phyloP scores from a whole-genome alignment of 805 yeast genomes.

The Vanderwaltozyma tropicalis region DNA sequence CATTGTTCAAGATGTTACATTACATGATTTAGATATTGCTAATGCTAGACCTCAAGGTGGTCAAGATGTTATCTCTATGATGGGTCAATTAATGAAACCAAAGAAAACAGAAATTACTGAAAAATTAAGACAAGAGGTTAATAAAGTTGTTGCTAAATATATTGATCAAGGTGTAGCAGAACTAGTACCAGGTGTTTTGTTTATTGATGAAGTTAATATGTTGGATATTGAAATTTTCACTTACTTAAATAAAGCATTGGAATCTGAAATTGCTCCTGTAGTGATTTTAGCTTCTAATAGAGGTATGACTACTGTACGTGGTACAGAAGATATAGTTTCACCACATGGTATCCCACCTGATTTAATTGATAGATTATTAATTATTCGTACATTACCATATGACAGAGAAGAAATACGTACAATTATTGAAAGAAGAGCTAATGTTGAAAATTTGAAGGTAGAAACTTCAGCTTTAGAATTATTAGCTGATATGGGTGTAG shows the following conservation, averaged over 20 bases:
- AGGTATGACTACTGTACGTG: conserved; percentile 85
- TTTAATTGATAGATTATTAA: conserved; percentile 79
- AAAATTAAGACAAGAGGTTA: conserved; percentile 84
- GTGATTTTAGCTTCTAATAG: conserved; percentile 94
- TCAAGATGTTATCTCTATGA: conserved; percentile 88
- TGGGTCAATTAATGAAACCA: conserved; percentile 95
- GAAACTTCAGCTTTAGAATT: conserved; percentile 59
- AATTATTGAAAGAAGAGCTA: conserved; percentile 74
- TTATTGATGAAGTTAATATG: conserved; percentile 98
- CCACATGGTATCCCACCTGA: conserved; percentile 98
- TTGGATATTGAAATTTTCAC: conserved; percentile 95
- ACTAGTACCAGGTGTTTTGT: conserved; percentile 92
- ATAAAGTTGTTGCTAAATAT: conserved; percentile 90
- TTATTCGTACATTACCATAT: conserved; percentile 89
- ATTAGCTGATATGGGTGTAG: conserved; percentile 63
- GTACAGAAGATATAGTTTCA: conserved; percentile 73
- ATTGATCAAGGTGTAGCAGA: conserved; percentile 98
- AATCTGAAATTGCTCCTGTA: conserved; percentile 83
- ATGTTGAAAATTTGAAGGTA: conserved; percentile 62
- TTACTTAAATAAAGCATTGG: conserved; percentile 86
- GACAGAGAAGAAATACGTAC: conserved; percentile 67
- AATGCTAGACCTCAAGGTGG: conserved; percentile 96
- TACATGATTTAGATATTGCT: conserved; percentile 93
- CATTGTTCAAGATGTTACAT: conserved; percentile 92
- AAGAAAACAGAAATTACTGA: conserved; percentile 95